Percentiles rank a stretch among this genome's conserved stretches.
Evolutionary conservation across 148 eudicot genomes (phyloP).

Genomic region (Gaultheria prostrata): DNA sequence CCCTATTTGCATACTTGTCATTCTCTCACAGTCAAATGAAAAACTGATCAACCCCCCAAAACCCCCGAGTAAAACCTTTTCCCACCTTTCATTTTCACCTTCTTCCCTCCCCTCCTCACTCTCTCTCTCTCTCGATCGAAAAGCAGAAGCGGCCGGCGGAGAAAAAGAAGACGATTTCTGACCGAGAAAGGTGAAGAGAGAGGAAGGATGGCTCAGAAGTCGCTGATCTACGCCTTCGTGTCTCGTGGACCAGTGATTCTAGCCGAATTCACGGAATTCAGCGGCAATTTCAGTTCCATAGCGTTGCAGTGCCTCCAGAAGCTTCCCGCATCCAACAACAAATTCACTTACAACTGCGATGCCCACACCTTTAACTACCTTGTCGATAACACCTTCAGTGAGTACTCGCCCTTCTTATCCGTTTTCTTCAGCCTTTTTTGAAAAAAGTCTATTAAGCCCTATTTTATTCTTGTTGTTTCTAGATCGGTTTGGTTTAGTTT

Average conservation of each 20-base stretch:
- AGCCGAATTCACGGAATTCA: slow-evolving; percentile 33
- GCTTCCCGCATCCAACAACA: slow-evolving; percentile 30
- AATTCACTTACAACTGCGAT: slow-evolving; percentile 32
- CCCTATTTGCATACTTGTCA: no score
- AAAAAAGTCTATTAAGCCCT: not conserved
- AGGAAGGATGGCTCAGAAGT: slow-evolving; percentile 20
- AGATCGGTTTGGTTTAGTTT: not conserved
- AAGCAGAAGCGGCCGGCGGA: not conserved
- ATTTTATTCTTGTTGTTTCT: no score
- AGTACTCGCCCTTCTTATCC: not conserved
- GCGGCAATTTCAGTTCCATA: slow-evolving; percentile 30
- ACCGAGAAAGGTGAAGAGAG: not conserved
- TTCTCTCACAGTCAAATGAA: no score
- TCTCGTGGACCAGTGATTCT: slow-evolving; percentile 26
- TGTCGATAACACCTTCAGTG: slow-evolving; percentile 24
- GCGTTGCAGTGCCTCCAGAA: slow-evolving; percentile 38
- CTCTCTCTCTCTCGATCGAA: not conserved
- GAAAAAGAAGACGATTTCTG: slow-evolving; percentile 3
- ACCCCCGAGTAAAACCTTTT: no score
- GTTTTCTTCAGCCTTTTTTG: not conserved
- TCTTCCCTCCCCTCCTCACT: not conserved
- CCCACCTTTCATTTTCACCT: not conserved
- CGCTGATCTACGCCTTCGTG: slow-evolving; percentile 33
- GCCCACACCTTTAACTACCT: slow-evolving; percentile 35
- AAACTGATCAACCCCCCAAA: no score